Conservation (phyloP, 495 filamentous ascomycete species). For the Penicillium samsonianum region DNA sequence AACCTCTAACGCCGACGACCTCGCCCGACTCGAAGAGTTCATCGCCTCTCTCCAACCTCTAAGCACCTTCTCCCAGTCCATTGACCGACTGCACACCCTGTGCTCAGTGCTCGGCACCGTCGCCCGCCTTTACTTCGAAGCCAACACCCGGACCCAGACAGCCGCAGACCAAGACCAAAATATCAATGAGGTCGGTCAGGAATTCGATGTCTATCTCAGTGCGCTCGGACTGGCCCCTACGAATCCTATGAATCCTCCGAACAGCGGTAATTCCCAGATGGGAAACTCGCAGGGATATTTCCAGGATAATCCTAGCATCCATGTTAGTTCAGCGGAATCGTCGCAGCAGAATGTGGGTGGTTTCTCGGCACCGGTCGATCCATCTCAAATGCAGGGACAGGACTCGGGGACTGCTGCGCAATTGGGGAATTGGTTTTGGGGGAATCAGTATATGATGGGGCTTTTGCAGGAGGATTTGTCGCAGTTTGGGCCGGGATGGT, state of each 20-base stretch:
- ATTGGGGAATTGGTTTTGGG: conserved; percentile 68
- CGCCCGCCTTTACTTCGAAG: conserved; percentile 62
- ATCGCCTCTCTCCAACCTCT: conserved; percentile 55
- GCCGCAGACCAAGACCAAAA: conserved; percentile 45
- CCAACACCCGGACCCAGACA: conserved; percentile 50
- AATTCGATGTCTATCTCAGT: conserved; percentile 65
- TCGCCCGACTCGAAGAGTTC: conserved; percentile 56
- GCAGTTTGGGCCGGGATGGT: conserved; percentile 48
- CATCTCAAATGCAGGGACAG: conserved; percentile 16
- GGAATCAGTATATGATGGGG: conserved; percentile 64
- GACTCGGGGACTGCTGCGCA: conserved; percentile 29
- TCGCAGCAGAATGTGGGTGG: conserved; percentile 20
- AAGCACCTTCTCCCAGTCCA: conserved; percentile 54
- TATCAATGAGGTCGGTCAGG: conserved; percentile 53
- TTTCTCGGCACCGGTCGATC: conserved; percentile 7
- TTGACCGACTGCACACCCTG: conserved; percentile 59
- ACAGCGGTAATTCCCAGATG: neutral
- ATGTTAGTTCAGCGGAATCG: conserved; percentile 2
- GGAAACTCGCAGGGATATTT: conserved; percentile 8
- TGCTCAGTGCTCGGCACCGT: conserved; percentile 63
- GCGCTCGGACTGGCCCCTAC: conserved; percentile 62
- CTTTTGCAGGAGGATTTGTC: conserved; percentile 62
- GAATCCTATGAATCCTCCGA: conserved; percentile 3
- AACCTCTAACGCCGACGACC: conserved; percentile 44
- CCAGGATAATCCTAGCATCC: conserved; percentile 16